Evolutionary conservation across 2,329 filamentous ascomycete species (phyloP).

Genomic region (Botryosphaeria dothidea): DNA sequence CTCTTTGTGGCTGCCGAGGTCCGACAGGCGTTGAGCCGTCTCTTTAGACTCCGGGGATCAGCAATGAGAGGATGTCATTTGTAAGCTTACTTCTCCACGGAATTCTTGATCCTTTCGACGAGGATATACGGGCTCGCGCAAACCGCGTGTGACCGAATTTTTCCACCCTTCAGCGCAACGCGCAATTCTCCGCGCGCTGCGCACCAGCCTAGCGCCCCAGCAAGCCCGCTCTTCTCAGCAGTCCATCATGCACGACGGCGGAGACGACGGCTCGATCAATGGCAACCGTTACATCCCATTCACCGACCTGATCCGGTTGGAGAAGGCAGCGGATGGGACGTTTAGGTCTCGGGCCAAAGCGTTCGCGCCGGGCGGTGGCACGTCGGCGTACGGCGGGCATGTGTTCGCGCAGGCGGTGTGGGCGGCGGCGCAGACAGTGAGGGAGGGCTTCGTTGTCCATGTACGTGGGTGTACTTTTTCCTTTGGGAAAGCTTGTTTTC

Average conservation of each 20-base stretch:
- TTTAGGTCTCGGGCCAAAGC: constrained; percentile 43
- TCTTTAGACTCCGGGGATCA: not conserved
- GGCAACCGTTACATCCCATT: constrained; percentile 34
- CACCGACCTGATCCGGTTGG: constrained; percentile 42
- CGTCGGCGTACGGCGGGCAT: constrained; percentile 56
- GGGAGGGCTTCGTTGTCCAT: constrained; percentile 52
- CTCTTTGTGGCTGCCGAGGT: not conserved
- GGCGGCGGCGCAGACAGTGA: constrained; percentile 57
- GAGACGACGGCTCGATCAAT: not conserved
- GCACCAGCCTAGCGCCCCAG: not conserved
- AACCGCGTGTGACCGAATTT: constrained; percentile 8
- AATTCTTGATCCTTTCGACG: not conserved
- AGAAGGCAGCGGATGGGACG: constrained; percentile 39
- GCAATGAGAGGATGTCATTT: not conserved
- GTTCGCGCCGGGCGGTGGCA: constrained; percentile 45
- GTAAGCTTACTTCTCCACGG: constrained; percentile 10
- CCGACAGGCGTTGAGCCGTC: not conserved
- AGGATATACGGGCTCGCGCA: constrained; percentile 1
- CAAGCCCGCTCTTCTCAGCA: constrained; percentile 8
- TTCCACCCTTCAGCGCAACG: not conserved
- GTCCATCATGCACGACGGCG: constrained; percentile 6
- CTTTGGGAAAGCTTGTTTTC: not conserved
- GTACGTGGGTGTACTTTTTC: constrained; percentile 35
- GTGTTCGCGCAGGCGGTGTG: constrained; percentile 60
- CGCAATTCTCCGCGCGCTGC: not conserved